A percentile compares a stretch with the other conserved stretches of the same genome.
Evolutionary conservation across 2,329 filamentous ascomycete genomes (phyloP).

Genomic region (Cladosporium cucumerinum): DNA sequence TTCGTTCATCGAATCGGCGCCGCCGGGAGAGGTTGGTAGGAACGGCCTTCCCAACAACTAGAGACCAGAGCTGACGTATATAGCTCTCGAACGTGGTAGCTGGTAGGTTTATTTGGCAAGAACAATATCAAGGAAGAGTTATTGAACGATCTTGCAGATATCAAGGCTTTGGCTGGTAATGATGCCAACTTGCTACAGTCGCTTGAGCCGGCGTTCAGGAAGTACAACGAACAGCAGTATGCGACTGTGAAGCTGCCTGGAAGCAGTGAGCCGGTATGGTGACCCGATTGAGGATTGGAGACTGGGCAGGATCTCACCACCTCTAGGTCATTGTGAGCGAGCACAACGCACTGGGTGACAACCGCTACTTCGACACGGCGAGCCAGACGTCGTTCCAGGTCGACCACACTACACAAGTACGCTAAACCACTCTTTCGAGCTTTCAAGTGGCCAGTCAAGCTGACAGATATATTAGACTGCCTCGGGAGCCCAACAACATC

Average conservation of each 20-base stretch:
- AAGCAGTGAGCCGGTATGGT: constrained; percentile 68
- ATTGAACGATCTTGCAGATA: constrained; percentile 58
- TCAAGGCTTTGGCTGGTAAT: constrained; percentile 77
- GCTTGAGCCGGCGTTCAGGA: constrained; percentile 79
- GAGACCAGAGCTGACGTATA: constrained; percentile 24
- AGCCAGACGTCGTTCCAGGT: constrained; percentile 85
- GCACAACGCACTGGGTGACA: constrained; percentile 76
- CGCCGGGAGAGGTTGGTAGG: constrained; percentile 82
- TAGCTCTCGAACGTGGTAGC: constrained; percentile 85
- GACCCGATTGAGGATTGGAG: background rate
- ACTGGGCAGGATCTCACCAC: background rate
- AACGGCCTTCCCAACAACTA: constrained; percentile 19
- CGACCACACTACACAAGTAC: constrained; percentile 75
- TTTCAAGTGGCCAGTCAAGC: background rate
- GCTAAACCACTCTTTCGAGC: constrained; percentile 4
- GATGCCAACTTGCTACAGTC: constrained; percentile 62
- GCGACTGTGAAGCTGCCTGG: constrained; percentile 84
- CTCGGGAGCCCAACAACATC: constrained; percentile 74
- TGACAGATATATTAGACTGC: constrained; percentile 60
- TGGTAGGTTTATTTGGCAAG: constrained; percentile 53
- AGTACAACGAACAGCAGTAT: constrained; percentile 96
- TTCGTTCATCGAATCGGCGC: constrained; percentile 88
- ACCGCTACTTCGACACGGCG: constrained; percentile 86
- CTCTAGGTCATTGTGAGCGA: constrained; percentile 71
- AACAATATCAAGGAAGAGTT: background rate